Conservation (phyloP, 1,284 basidiomycete species). For the Acaromyces ingoldii region DNA sequence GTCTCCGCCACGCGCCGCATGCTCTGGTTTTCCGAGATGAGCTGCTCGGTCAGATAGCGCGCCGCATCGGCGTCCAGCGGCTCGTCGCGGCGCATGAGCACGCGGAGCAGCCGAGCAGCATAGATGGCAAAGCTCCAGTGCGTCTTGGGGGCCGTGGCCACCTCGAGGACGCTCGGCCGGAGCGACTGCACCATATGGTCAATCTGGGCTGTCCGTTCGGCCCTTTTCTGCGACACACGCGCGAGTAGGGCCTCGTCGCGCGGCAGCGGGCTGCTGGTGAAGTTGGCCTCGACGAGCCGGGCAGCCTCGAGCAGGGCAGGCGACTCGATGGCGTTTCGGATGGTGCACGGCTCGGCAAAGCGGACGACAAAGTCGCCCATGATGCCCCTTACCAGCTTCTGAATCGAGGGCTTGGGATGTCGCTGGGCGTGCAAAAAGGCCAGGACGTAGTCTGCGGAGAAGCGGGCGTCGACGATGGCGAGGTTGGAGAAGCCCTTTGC, state of each 20-base stretch:
- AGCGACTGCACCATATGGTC: conserved; percentile 53
- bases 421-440: conserved; percentile 78
- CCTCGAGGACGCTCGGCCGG: conserved; percentile 64
- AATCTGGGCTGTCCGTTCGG: conserved; percentile 43
- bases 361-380: conserved; percentile 61
- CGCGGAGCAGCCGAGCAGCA: conserved; percentile 67
- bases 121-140: conserved; percentile 90
- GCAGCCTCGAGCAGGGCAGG: conserved; percentile 19
- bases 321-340: conserved; percentile 23
- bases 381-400: conserved; percentile 72
- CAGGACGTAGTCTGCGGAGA: conserved; percentile 64
- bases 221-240: conserved; percentile 45
- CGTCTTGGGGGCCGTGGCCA: conserved; percentile 65
- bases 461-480: conserved; percentile 61
- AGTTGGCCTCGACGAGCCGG: conserved; percentile 10
- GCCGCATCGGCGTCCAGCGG: conserved; percentile 64
- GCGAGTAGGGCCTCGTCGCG: conserved; percentile 42
- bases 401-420: conserved; percentile 86
- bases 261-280: neutral
- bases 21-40: conserved; percentile 69
- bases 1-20: conserved; percentile 72
- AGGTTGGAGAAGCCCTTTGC: conserved; percentile 61
- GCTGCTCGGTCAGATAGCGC: conserved; percentile 50
- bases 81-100: conserved; percentile 70
- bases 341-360: conserved; percentile 46